These are phyloP conservation scores for Entomortierella chlamydospora DNA, from an alignment of 192 early-diverging fungal genomes.

Conservation along the genomic window DNA sequence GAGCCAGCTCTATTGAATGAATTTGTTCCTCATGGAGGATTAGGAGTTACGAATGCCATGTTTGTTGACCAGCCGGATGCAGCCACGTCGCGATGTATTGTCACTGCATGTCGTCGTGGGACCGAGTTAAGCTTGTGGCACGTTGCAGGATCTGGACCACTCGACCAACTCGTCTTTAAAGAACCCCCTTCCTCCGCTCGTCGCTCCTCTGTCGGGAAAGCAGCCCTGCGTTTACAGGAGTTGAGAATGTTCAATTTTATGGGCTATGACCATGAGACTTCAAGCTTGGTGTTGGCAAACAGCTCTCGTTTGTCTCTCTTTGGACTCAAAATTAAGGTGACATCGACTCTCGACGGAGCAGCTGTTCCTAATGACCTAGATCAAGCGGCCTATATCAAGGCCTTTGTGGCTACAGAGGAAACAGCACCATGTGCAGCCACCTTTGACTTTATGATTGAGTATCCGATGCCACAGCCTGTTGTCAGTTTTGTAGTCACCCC, in stretches of 20 bases:
- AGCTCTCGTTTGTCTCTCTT: conserved; percentile 60
- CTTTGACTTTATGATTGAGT: conserved; percentile 63
- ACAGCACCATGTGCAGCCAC: conserved; percentile 14
- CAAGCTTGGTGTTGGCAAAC: conserved; percentile 56
- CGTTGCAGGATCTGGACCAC: conserved; percentile 13
- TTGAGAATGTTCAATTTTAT: conserved; percentile 62
- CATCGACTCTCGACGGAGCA: conserved; percentile 7
- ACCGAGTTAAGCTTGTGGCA: conserved; percentile 55
- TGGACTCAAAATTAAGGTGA: conserved; percentile 41
- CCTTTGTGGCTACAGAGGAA: not conserved
- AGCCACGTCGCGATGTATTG: conserved; percentile 35
- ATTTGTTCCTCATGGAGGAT: conserved; percentile 53
- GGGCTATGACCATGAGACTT: conserved; percentile 52
- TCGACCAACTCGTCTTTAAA: conserved; percentile 56
- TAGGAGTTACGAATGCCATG: conserved; percentile 36
- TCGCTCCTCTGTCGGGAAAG: conserved; percentile 49
- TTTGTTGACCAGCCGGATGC: conserved; percentile 34
- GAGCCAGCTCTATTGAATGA: conserved; percentile 27
- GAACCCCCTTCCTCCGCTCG: conserved; percentile 52
- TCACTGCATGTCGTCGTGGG: conserved; percentile 57
- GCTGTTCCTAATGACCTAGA: not conserved
- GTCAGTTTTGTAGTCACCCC: conserved; percentile 56
- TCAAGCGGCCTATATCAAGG: conserved; percentile 30
- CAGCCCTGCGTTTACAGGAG: conserved; percentile 42
- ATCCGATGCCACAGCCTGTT: conserved; percentile 55